Percentiles rank a stretch among this genome's conserved stretches.
phyloP scores from a whole-genome alignment of 768 basidiomycete species.

The Serendipita sp. region DNA sequence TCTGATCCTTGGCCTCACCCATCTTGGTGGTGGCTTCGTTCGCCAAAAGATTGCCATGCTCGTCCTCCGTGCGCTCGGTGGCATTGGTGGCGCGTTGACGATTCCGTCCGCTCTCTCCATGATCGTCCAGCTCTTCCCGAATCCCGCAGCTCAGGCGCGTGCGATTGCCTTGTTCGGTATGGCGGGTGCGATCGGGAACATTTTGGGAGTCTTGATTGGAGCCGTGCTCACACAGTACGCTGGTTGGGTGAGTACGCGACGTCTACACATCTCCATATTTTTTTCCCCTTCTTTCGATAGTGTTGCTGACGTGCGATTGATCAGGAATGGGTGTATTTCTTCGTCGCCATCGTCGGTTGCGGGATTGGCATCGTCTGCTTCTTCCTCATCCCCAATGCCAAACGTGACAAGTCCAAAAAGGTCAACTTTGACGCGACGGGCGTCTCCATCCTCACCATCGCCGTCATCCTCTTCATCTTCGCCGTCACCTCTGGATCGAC shows the following conservation, averaged over 20 bases:
- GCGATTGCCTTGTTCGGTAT: slow-evolving; percentile 35
- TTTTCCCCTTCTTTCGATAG: no score
- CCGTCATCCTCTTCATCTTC: slow-evolving; percentile 23
- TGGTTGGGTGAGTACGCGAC: slow-evolving; percentile 22
- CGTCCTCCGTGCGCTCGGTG: slow-evolving; percentile 35
- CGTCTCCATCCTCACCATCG: slow-evolving; percentile 11
- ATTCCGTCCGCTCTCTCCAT: slow-evolving; percentile 36
- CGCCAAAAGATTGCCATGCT: slow-evolving; percentile 32
- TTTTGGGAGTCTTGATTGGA: slow-evolving; percentile 30
- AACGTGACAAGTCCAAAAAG: not conserved
- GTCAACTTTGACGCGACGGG: slow-evolving; percentile 4
- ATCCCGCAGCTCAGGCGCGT: slow-evolving; percentile 30
- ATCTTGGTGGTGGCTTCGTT: slow-evolving; percentile 32
- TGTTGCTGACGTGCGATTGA: no score
- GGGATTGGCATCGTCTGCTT: slow-evolving; percentile 21
- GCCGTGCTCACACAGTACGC: slow-evolving; percentile 27
- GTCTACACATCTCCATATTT: no score
- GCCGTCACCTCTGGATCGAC: slow-evolving; percentile 30
- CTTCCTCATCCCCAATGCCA: slow-evolving; percentile 22
- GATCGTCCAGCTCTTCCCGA: slow-evolving; percentile 35
- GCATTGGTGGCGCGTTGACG: slow-evolving; percentile 34
- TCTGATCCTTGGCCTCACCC: slow-evolving; percentile 26
- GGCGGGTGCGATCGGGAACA: slow-evolving; percentile 32
- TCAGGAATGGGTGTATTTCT: slow-evolving; percentile 34
- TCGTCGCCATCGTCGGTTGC: slow-evolving; percentile 26